phyloP scores from a whole-genome alignment of 306 rosid genomes.

The Gastrolobium bilobum region DNA sequence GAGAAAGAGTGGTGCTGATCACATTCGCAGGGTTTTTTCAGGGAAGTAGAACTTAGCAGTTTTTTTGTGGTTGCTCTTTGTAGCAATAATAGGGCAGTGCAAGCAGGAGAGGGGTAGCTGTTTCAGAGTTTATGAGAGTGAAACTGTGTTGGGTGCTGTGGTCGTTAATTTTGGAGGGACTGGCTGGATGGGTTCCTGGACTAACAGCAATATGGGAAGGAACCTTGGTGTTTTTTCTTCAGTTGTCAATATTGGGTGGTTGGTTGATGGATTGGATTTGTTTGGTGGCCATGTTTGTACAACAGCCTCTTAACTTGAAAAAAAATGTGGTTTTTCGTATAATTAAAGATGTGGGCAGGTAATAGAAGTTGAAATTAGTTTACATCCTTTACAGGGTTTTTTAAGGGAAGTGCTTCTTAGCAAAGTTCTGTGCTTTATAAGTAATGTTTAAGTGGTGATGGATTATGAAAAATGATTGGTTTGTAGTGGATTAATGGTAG shows the following conservation, averaged over 20 bases:
- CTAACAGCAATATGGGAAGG: background rate
- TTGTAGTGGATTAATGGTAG: constrained; percentile 15
- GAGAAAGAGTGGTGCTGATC: background rate
- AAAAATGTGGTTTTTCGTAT: background rate
- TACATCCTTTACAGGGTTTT: background rate
- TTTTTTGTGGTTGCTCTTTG: constrained; percentile 18
- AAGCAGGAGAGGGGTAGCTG: background rate
- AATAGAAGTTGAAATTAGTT: background rate
- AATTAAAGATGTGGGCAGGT: background rate
- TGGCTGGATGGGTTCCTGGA: background rate
- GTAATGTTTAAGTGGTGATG: background rate
- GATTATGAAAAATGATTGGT: background rate
- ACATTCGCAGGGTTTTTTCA: constrained; percentile 3
- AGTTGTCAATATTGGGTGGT: constrained; percentile 25
- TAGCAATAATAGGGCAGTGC: background rate
- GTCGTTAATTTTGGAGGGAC: background rate
- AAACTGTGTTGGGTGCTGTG: constrained; percentile 14
- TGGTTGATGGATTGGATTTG: constrained; percentile 31
- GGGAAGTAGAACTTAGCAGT: background rate
- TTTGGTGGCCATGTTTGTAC: background rate
- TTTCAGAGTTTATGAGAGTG: constrained; percentile 18
- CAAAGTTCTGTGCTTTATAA: background rate
- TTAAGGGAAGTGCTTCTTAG: constrained; percentile 2
- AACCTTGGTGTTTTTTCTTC: background rate
- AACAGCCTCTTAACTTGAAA: background rate